These are phyloP conservation scores for Oryza officinalis DNA, from an alignment of 176 grass and related monocot species.

Conservation along the genomic window DNA sequence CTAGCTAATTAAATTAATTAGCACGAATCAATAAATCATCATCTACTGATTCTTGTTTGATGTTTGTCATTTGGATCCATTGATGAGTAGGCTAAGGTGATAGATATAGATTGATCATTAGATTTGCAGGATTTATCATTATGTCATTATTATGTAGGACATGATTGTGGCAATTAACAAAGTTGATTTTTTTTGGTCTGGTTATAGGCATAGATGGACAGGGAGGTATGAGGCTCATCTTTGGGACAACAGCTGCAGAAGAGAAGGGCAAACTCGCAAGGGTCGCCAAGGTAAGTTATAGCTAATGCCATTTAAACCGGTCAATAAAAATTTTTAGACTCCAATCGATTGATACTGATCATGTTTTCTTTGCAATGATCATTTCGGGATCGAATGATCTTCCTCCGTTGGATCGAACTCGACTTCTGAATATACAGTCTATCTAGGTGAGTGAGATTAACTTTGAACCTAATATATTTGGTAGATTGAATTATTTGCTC, in stretches of 20 bases:
- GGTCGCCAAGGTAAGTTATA: constrained; percentile 75
- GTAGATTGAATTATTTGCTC: not conserved
- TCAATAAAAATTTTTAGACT: not conserved
- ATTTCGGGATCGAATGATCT: not conserved
- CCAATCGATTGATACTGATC: constrained; percentile 26
- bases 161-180: constrained; percentile 29
- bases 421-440: constrained; percentile 52
- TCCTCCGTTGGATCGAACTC: constrained; percentile 22
- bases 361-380: not conserved
- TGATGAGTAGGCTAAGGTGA: not conserved
- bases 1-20: not conserved
- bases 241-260: constrained; percentile 98
- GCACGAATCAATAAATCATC: not conserved
- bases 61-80: not conserved
- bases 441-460: constrained; percentile 72
- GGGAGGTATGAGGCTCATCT: constrained; percentile 96
- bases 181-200: not conserved
- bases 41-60: constrained; percentile 4
- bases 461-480: not conserved
- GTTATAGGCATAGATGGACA: constrained; percentile 96
- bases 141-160: constrained; percentile 1
- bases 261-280: constrained; percentile 97
- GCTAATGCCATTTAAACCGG: not conserved
- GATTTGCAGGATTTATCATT: constrained; percentile 1
- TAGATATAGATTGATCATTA: constrained; percentile 4